Percentiles rank a stretch among this genome's conserved stretches.
These are phyloP conservation scores for Lathyrus aphaca DNA, from an alignment of 306 rosid genomes.

Conservation along the genomic window DNA sequence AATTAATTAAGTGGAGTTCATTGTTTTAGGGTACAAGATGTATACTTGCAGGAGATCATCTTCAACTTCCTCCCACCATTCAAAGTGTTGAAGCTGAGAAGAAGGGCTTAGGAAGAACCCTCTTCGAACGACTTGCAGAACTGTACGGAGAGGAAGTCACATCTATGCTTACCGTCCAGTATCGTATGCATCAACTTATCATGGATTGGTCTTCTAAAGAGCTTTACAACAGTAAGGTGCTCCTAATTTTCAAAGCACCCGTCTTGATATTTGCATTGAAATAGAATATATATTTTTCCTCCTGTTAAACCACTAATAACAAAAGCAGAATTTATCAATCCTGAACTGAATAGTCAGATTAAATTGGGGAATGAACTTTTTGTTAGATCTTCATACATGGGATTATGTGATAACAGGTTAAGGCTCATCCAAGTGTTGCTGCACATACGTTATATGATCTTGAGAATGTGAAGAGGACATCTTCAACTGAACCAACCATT, in stretches of 20 bases:
- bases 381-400: slow-evolving; percentile 25
- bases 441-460: slow-evolving; percentile 79
- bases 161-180: slow-evolving; percentile 94
- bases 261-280: slow-evolving; percentile 37
- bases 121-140: slow-evolving; percentile 90
- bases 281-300: slow-evolving; percentile 8
- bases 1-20: slow-evolving; percentile 46
- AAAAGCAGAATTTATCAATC: slow-evolving; percentile 25
- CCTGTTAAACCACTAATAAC: slow-evolving; percentile 3
- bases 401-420: slow-evolving; percentile 55
- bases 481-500: slow-evolving; percentile 88
- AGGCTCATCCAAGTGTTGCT: slow-evolving; percentile 93
- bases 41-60: slow-evolving; percentile 98
- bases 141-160: slow-evolving; percentile 76
- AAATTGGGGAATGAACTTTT: slow-evolving; percentile 12
- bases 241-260: slow-evolving; percentile 40
- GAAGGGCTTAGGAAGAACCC: slow-evolving; percentile 94
- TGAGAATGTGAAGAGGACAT: slow-evolving; percentile 72
- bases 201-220: slow-evolving; percentile 99
- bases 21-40: slow-evolving; percentile 96
- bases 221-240: slow-evolving; percentile 94
- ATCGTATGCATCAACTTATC: slow-evolving; percentile 94
- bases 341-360: slow-evolving; percentile 34
- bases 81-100: slow-evolving; percentile 99
- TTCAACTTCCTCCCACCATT: slow-evolving; percentile 99